Base-by-base conservation (phyloP, 768 basidiomycete genomes). In the Amanita pallidorosea region DNA sequence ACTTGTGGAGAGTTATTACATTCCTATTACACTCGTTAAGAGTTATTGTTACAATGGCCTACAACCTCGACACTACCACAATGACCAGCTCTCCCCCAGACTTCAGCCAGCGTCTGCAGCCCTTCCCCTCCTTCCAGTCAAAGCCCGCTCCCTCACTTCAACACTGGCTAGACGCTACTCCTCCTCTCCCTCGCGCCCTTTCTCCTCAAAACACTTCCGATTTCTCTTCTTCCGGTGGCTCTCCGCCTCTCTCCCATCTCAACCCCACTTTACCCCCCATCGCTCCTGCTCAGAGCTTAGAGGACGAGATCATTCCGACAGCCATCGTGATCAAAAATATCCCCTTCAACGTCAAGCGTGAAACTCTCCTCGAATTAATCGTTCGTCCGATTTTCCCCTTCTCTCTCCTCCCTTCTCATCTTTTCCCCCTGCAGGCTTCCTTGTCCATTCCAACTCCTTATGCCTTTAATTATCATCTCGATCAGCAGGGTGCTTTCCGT, bases 291-390 rank as follows among this genome's bases (percentile, higher is more conserved):
- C 72, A 69, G 62, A 76, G 69, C 53, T 60, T 65, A 38, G 88
- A 91, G 59, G 92, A 96, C 68, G 93, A 96, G 66, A 77, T 96
- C 66, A 98, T 98, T 69, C 95, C 95, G 50, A 98, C 94, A 8
- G 96, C 96, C 49, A 97, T 99, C 62, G 96, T 99, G 64, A 97
- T 99, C 68, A 99, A 99, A 81, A 97, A 97, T 75, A 99, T 99
- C 72, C 95, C 95, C 58, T 99, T 99, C 76, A 93, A 93, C 61
- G 92, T 97, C 58, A 90, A 93, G 71, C 85, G 90, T 63, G 95
- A 98, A 71, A 90, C 90, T 40, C 80, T 99, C 58, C 82, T 98
- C 62, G 85, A 88, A 71, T 92, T 97, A 65, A 98, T 99, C 65
- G 94, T 95, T 52, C 56, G 90, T 79, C 44, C 46, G 56, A 51